Base-by-base conservation (phyloP, 306 rosid genomes). In the Arachis hypogaea region DNA sequence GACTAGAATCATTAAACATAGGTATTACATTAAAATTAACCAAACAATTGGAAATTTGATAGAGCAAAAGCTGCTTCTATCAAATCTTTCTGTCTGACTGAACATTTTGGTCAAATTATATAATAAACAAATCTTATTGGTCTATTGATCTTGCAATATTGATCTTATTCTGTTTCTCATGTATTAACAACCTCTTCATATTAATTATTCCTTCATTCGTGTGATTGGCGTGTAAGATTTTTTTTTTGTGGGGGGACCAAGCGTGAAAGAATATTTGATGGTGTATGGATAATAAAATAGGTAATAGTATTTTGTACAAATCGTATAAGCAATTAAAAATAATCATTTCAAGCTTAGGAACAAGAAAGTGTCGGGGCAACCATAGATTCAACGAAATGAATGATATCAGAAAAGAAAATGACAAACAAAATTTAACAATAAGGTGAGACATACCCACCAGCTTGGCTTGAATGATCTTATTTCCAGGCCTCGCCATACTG, bases 371-470 rank as follows among this genome's bases (percentile, higher is more conserved):
- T 22, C 1, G 7, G 57, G 72, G 7, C 43, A 29, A 38, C 8
- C 11, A 18, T 50, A 81, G 76, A 22, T 71, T 16, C 66, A 75
- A 74, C 7, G 50, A 69, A 44, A 63, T 33, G 22, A 66, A 11
- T 16, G 47, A 45, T 7, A 72, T 28, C 10, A 2, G 52, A 60
- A 5, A 63, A 40, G 2, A 12, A 58, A 45, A 38, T 8, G 10
- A 40, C 7, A 12, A 3, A 12, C 28, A 29, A 30, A 36, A 7
- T 18, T 29, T 1, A 58, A 14, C 57, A 75, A 73, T 57, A 78
- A 74, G 89, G 88, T 76, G 69, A 87, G 88, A 89, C 89, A 80
- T 89, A 92, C 96, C 92, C 82, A 92, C 97, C 97, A 92, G 82
- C 88, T 89, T 92, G 87, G 97, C 96, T 82, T 86, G 93, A 40